Evolutionary conservation across 352 stramenopile species (phyloP).

Genomic region (Globisporangium spinosum): DNA sequence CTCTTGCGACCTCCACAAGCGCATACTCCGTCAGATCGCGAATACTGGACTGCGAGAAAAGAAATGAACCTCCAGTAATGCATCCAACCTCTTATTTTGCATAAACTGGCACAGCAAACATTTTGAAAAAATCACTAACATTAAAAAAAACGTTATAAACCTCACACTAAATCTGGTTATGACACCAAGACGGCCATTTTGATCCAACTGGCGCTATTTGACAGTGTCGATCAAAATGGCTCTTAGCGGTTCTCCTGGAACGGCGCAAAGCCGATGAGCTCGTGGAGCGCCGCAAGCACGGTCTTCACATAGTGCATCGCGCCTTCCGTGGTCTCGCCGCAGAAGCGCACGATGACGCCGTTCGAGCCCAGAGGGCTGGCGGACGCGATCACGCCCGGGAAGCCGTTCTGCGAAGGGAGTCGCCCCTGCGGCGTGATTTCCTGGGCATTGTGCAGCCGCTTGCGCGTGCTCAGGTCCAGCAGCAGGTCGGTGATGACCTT

Average conservation of each 20-base stretch:
- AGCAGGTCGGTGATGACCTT: constrained; percentile 49
- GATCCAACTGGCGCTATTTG: background rate
- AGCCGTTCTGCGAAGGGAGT: constrained; percentile 39
- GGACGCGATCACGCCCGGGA: constrained; percentile 59
- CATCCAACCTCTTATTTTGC: background rate
- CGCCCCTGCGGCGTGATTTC: constrained; percentile 75
- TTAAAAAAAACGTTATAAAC: background rate
- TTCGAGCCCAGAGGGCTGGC: constrained; percentile 58
- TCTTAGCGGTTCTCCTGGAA: constrained; percentile 75
- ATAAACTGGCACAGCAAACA: background rate
- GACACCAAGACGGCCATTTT: background rate
- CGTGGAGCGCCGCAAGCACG: constrained; percentile 51
- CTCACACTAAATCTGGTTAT: background rate
- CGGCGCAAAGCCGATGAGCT: constrained; percentile 55
- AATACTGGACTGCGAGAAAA: constrained; percentile 1
- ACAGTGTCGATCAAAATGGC: background rate
- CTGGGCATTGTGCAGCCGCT: constrained; percentile 61
- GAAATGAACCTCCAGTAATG: background rate
- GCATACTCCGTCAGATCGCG: background rate
- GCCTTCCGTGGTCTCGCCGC: constrained; percentile 53
- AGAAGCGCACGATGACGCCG: constrained; percentile 74
- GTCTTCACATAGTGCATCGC: constrained; percentile 57
- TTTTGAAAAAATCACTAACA: background rate
- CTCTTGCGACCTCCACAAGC: background rate
- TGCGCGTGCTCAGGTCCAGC: constrained; percentile 64